Base-by-base conservation (phyloP, 306 rosid species). In the Cercis canadensis region DNA sequence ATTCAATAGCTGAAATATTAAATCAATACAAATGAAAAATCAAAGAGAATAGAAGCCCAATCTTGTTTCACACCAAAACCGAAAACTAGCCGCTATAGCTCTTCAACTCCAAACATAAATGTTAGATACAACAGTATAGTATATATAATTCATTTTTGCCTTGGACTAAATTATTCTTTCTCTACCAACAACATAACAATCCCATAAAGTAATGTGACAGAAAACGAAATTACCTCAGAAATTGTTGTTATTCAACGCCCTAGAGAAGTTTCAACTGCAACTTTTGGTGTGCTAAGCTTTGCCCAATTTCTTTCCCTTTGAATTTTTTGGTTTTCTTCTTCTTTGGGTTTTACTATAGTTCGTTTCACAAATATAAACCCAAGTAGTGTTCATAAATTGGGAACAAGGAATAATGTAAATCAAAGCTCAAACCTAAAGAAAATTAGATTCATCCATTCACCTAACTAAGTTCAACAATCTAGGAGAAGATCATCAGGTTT, bases 171-270 rank as follows among this genome's bases (percentile, higher is more conserved):
- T 21, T 11, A 14, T 7, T 2, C 4, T 24, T 37, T 7, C 10
- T 50, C 50, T 24, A 19, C 16, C 47, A 65, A 16, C 17, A 6
- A 32, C 11, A 57, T 19, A 36, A 39, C 11, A 9, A 62, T 13
- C 4, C 5, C 21, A 45, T 11, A 63, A 45, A 9, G 15, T 11
- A 8, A 21, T 15, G 17, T 5, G 32, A 66, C 18, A 11, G 67
- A 5, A 24, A 45, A 40, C 7, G 19, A 57, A 73, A 17, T 51
- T 74, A 82, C 86, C 86, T 70, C 0, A 44, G 11, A 54, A 39
- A 52, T 3, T 4, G 16, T 29, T 24, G 0, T 15, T 57, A 49
- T 62, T 57, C 54, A 46, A 76, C 39, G 34, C 8, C 43, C 46
- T 21, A 54, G 18, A 54, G 0, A 36, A 58, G 14, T 41, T 18